These are phyloP conservation scores for Phellinidium pouzarii DNA, from an alignment of 1,284 basidiomycete species.

Conservation along the genomic window DNA sequence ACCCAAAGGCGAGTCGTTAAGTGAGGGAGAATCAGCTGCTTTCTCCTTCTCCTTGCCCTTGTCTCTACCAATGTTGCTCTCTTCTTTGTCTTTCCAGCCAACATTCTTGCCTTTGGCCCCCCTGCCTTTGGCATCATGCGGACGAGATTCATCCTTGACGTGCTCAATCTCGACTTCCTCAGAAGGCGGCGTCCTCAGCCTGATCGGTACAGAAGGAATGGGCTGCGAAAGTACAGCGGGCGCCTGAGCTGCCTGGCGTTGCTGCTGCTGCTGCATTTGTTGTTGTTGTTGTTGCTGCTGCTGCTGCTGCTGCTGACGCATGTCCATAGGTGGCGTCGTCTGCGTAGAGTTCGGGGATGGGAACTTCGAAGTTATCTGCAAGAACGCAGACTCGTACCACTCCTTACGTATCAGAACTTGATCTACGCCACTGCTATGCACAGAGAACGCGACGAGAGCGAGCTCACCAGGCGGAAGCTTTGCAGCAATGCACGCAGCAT, in stretches of 20 bases:
- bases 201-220: conserved; percentile 30
- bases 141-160: conserved; percentile 49
- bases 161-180: conserved; percentile 66
- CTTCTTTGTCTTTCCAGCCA: conserved; percentile 29
- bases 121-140: conserved; percentile 43
- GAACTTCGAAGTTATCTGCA: conserved; percentile 50
- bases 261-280: neutral
- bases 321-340: conserved; percentile 26
- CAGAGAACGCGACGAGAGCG: conserved; percentile 75
- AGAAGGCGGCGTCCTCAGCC: conserved; percentile 59
- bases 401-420: conserved; percentile 77
- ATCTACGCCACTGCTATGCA: conserved; percentile 76
- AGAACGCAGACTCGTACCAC: conserved; percentile 65
- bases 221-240: conserved; percentile 23
- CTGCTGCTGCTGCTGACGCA: conserved; percentile 34
- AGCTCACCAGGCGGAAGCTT: conserved; percentile 69
- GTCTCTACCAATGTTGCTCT: conserved; percentile 36
- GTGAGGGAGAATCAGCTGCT: conserved; percentile 34
- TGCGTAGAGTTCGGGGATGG: conserved; percentile 40
- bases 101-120: conserved; percentile 53
- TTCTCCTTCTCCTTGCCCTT: conserved; percentile 39
- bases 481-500: conserved; percentile 72
- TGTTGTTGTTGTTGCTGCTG: too few relatives aligned
- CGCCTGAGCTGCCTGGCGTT: conserved; percentile 20
- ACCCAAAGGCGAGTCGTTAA: conserved; percentile 47